Conservation (phyloP, 352 stramenopile species). For the Phytophthora boehmeriae region DNA sequence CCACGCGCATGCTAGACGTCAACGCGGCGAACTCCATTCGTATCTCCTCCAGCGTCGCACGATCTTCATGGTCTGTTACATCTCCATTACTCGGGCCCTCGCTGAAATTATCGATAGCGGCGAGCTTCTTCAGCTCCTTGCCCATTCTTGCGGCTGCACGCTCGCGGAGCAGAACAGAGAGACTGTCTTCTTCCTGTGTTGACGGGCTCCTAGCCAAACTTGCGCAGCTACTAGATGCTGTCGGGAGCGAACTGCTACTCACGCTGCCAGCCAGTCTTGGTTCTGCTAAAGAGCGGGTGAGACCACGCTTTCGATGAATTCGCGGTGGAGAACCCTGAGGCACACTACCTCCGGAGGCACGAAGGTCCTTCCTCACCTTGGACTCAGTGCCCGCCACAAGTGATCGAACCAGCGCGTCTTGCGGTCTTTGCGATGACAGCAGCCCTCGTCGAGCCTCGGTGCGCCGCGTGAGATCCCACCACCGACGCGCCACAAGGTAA, state of each 20-base stretch:
- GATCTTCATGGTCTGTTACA: background rate
- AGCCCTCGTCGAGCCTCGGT: slow-evolving; percentile 56
- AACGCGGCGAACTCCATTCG: slow-evolving; percentile 21
- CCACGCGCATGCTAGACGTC: slow-evolving; percentile 8
- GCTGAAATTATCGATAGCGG: slow-evolving; percentile 4
- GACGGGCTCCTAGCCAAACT: slow-evolving; percentile 13
- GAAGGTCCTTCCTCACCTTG: slow-evolving; percentile 45
- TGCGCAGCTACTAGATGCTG: slow-evolving; percentile 8
- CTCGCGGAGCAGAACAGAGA: slow-evolving; percentile 25
- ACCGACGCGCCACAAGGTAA: slow-evolving; percentile 52
- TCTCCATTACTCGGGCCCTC: slow-evolving; percentile 1
- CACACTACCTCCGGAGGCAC: background rate
- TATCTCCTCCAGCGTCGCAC: slow-evolving; percentile 10
- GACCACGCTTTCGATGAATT: slow-evolving; percentile 9
- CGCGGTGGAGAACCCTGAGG: slow-evolving; percentile 3
- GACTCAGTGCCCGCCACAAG: slow-evolving; percentile 47
- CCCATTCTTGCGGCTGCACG: slow-evolving; percentile 19
- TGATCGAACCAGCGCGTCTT: slow-evolving; percentile 52
- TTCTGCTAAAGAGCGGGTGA: background rate
- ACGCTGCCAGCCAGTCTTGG: background rate
- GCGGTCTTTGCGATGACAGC: slow-evolving; percentile 50
- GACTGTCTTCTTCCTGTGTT: slow-evolving; percentile 31
- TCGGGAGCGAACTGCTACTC: slow-evolving; percentile 14
- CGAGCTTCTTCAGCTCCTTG: slow-evolving; percentile 9
- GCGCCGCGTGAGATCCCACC: slow-evolving; percentile 61